Evolutionary conservation across 2,329 filamentous ascomycete genomes (phyloP).

Genomic region (Penicillium sp.): DNA sequence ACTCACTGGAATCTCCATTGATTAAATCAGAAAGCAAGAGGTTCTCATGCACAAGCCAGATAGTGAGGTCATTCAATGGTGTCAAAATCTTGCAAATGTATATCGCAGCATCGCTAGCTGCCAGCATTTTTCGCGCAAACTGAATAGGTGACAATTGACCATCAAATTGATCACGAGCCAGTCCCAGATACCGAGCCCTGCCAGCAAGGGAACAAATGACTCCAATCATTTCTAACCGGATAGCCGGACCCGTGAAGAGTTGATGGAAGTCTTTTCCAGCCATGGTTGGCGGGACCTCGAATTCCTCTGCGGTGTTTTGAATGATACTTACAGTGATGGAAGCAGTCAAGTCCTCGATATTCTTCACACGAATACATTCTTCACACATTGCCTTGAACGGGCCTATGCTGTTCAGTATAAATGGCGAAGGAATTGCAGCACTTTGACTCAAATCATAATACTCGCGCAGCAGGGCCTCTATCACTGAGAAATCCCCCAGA

Average conservation of each 20-base stretch:
- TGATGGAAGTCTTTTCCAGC: slow-evolving; percentile 42
- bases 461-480: slow-evolving; percentile 27
- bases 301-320: slow-evolving; percentile 32
- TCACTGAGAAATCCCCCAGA: slow-evolving; percentile 22
- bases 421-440: slow-evolving; percentile 40
- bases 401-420: slow-evolving; percentile 40
- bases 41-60: slow-evolving; percentile 40
- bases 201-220: slow-evolving; percentile 45
- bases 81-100: slow-evolving; percentile 44
- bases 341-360: slow-evolving; percentile 15
- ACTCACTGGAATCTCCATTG: slow-evolving; percentile 43
- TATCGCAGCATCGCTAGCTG: slow-evolving; percentile 42
- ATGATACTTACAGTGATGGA: slow-evolving; percentile 25
- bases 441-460: slow-evolving; percentile 35
- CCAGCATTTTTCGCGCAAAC: slow-evolving; percentile 33
- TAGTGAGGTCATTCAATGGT: slow-evolving; percentile 44
- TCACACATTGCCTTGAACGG: slow-evolving; percentile 23
- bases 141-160: slow-evolving; percentile 15
- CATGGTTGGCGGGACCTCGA: slow-evolving; percentile 28
- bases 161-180: slow-evolving; percentile 23
- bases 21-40: slow-evolving; percentile 42
- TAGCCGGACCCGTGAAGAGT: slow-evolving; percentile 42
- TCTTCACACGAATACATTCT: slow-evolving; percentile 13
- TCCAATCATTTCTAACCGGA: slow-evolving; percentile 47
- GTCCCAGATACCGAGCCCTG: slow-evolving; percentile 29